Evolutionary conservation across 202 grass and related monocot species (phyloP).

Genomic region (Hordeum pubiflorum): DNA sequence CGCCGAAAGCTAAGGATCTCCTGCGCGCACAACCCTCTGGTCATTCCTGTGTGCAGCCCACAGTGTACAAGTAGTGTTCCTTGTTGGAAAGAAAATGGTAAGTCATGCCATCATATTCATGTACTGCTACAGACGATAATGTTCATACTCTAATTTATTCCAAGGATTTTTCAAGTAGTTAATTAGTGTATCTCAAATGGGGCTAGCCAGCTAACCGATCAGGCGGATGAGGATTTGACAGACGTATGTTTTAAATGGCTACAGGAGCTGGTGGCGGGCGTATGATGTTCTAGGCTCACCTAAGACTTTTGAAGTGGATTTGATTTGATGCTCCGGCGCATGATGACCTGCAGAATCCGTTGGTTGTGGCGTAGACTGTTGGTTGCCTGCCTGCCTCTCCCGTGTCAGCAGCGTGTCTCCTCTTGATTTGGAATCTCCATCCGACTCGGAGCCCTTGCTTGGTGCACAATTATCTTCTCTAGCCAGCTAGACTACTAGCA

Average conservation of each 20-base stretch:
- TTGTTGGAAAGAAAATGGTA: too few species aligned
- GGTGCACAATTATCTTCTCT: neutral
- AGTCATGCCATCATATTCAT: too few species aligned
- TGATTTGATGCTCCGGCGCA: neutral
- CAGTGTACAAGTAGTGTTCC: neutral
- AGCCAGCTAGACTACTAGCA: neutral
- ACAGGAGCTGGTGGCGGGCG: conserved; percentile 25
- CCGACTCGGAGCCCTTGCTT: neutral
- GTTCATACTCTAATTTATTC: neutral
- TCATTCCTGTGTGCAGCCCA: neutral
- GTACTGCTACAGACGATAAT: neutral
- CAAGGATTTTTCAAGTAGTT: neutral
- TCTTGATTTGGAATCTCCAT: conserved; percentile 12
- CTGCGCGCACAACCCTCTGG: neutral
- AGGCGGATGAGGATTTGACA: conserved; percentile 23
- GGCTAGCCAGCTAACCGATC: neutral
- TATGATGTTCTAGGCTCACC: conserved; percentile 36
- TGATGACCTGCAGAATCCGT: neutral
- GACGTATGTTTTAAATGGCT: conserved; percentile 25
- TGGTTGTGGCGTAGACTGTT: neutral
- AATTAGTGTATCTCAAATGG: too few species aligned
- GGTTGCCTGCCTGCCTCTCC: neutral
- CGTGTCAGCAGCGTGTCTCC: neutral
- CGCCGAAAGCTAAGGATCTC: neutral
- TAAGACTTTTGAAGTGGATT: conserved; percentile 11